Evolutionary conservation across 805 yeast genomes (phyloP).

Genomic region (Metschnikowia anglica): DNA sequence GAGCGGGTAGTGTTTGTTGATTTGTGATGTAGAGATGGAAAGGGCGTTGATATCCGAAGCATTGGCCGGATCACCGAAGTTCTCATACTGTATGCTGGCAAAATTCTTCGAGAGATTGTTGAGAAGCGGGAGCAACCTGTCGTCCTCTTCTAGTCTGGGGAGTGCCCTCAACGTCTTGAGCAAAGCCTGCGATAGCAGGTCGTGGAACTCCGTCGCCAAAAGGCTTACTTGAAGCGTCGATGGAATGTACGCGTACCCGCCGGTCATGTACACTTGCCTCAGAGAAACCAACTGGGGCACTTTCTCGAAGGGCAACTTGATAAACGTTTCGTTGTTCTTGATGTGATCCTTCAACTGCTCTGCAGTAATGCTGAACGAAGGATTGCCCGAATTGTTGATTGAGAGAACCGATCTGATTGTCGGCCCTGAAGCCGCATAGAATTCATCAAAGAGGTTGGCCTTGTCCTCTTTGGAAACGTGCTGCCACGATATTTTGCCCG

Average conservation of each 20-base stretch:
- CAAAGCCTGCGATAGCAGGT: constrained; percentile 50
- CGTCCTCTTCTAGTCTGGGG: constrained; percentile 89
- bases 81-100: constrained; percentile 50
- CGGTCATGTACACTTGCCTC: constrained; percentile 64
- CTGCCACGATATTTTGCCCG: constrained; percentile 69
- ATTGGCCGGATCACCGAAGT: constrained; percentile 41
- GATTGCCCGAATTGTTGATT: constrained; percentile 29
- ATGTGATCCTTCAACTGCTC: constrained; percentile 55
- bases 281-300: constrained; percentile 74
- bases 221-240: constrained; percentile 73
- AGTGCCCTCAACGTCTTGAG: constrained; percentile 70
- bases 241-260: constrained; percentile 84
- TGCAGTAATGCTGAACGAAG: constrained; percentile 34
- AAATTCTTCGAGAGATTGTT: constrained; percentile 65
- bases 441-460: constrained; percentile 41
- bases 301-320: constrained; percentile 83
- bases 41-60: constrained; percentile 56
- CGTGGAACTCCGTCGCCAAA: constrained; percentile 65
- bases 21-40: constrained; percentile 53
- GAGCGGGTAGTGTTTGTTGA: constrained; percentile 71
- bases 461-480: constrained; percentile 66
- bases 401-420: constrained; percentile 40
- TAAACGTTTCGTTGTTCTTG: constrained; percentile 57
- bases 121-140: constrained; percentile 79
- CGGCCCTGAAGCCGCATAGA: constrained; percentile 55